Base-by-base conservation (phyloP, 2,329 filamentous ascomycete genomes). In the Ophiosphaerella herpotricha region DNA sequence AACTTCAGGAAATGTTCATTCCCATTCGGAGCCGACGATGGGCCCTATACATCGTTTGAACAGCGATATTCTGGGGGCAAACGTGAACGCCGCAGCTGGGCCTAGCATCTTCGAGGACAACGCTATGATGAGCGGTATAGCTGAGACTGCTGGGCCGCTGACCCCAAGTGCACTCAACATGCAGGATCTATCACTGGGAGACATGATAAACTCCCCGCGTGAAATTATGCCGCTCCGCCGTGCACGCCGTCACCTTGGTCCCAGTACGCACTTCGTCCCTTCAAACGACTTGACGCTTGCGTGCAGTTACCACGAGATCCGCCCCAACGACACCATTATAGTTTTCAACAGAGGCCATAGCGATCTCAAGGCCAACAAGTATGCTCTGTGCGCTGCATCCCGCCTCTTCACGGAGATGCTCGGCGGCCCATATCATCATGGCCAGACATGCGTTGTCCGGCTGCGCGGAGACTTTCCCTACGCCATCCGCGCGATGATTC, bases 391-490 rank as follows among this genome's bases (percentile, higher is more conserved):
- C 46, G 44, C 23, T 32, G 49, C 50, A 7, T 66, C 58, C 5
- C 48, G 43, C 21, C 52, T 58, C 46, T 64, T 66, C 23, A 42
- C 52, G 1, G 18, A 41, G 2, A 43, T 57, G 18, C 51, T 64
- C 21, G 36, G 54, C n/a, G 39, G 43, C 2, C 51, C 58, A 8
- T 56, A 2, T n/a, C n/a, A 50, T 52, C 35, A 42, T 8, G 34
- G 36, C 9, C 29, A 60, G 12, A 55, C 46, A 3, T 46, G 33
- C 37, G 51, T 50, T 29, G 39, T 67, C 24, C 58, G 58, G 24
- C 53, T 67, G 31, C 56, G 60, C 26, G 49, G 51, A 21, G 62
- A 66, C 45, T 62, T 62, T 32, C 61, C 61, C 5, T 54, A 52
- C 37, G 62, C 54, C 16, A 51, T 66, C 21, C 40, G 23, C 3